A percentile compares a stretch with the other conserved stretches of the same genome.
Conservation (phyloP, 2,329 filamentous ascomycete genomes). For the Exophiala sideris region DNA sequence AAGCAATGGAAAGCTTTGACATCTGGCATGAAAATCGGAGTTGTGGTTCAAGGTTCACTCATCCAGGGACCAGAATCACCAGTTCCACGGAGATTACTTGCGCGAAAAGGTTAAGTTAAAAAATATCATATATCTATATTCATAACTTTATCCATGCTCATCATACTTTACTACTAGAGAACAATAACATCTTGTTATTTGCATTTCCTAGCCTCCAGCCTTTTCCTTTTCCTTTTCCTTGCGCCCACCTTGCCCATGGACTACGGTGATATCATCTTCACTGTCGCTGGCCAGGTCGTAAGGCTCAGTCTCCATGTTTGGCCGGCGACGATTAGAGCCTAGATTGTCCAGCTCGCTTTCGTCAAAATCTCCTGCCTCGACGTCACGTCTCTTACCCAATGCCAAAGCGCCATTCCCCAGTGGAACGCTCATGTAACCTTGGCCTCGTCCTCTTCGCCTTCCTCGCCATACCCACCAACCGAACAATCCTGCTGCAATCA, state of each 20-base stretch:
- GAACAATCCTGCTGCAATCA: conserved; percentile 69
- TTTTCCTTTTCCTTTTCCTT: background rate
- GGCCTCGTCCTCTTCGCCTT: conserved; percentile 46
- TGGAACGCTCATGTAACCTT: conserved; percentile 40
- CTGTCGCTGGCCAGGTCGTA: conserved; percentile 51
- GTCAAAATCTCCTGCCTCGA: conserved; percentile 62
- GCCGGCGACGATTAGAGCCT: conserved; percentile 29
- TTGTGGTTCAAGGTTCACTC: too few species aligned
- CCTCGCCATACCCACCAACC: conserved; percentile 65
- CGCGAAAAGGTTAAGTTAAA: too few species aligned
- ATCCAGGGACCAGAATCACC: too few species aligned
- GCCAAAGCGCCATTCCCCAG: conserved; percentile 34
- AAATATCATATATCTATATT: too few species aligned
- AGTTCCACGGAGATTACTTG: too few species aligned
- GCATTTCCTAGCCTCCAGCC: background rate
- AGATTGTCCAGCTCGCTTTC: conserved; percentile 59
- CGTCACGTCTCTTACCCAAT: conserved; percentile 44
- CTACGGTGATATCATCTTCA: conserved; percentile 37
- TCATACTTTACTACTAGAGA: too few species aligned
- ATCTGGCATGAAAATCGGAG: background rate
- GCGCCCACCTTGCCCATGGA: too few species aligned
- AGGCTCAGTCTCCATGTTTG: conserved; percentile 34
- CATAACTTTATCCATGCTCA: too few species aligned
- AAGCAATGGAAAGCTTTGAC: background rate
- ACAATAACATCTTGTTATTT: too few species aligned